Percentiles rank a stretch among this genome's conserved stretches.
Conservation (phyloP, 768 basidiomycete genomes). For the Mycena latifolia region DNA sequence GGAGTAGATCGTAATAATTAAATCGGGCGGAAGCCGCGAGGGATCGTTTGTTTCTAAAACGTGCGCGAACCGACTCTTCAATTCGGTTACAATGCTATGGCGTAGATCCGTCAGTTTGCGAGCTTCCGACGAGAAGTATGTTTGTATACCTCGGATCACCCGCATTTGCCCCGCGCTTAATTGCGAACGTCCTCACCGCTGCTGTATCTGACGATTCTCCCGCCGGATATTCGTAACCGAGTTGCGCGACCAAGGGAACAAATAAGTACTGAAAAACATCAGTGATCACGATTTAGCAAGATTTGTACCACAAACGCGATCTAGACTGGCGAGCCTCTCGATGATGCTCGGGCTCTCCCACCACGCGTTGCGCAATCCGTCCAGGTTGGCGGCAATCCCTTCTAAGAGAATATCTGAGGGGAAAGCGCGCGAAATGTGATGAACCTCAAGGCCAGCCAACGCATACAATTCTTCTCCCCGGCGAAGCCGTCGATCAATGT, state of each 20-base stretch:
- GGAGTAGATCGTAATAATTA: too few relatives aligned
- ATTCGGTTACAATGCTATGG: too few relatives aligned
- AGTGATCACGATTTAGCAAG: background rate
- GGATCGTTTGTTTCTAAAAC: too few relatives aligned
- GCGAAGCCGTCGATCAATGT: conserved; percentile 63
- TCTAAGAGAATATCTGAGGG: conserved; percentile 13
- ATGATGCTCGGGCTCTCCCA: conserved; percentile 67
- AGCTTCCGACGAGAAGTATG: too few relatives aligned
- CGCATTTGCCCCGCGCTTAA: conserved; percentile 56
- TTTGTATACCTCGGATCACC: conserved; percentile 51
- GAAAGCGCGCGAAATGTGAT: background rate
- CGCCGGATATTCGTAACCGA: conserved; percentile 68
- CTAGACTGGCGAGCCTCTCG: conserved; percentile 54
- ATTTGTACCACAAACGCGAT: conserved; percentile 45
- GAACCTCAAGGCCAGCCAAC: background rate
- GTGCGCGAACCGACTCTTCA: too few relatives aligned
- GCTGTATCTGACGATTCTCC: conserved; percentile 64
- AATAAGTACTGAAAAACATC: conserved; percentile 50
- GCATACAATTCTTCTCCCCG: conserved; percentile 67
- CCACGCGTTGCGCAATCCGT: conserved; percentile 64
- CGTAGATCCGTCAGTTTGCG: too few relatives aligned
- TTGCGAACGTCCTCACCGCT: conserved; percentile 69
- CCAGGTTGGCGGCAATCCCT: conserved; percentile 46
- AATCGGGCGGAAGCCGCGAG: too few relatives aligned
- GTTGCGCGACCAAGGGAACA: conserved; percentile 65